Base-by-base conservation (phyloP, 345 rosid species). In the Mallotus nudiflorus region DNA sequence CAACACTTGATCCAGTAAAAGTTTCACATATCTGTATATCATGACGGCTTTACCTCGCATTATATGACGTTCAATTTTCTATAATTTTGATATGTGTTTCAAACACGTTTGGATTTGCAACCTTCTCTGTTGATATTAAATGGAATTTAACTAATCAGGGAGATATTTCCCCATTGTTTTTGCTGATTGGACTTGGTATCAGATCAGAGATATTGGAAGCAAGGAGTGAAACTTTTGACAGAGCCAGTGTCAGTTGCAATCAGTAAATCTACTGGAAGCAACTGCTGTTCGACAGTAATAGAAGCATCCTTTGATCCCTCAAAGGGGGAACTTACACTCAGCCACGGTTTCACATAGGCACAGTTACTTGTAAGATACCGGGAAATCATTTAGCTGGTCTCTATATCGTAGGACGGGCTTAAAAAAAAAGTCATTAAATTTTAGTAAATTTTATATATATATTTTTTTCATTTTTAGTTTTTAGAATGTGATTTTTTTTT, bases 151-250 rank as follows among this genome's bases (percentile, higher is more conserved):
- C 13, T 42, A 12, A 1, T 42, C 14, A 42, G 4, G 46, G 46
- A 12, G 4, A 42, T 42, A 42, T 9, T 42, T 42, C 14, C 13
- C 46, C 46, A 5, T 42, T 42, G 46, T 42, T 42, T 33, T 33
- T 33, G 3, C 37, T 33, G 4, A 33, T 33, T 42, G 46, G 11
- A 42, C 46, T n/a, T 35, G 77, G 29, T 15, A 67, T 65, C 84
- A 94, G 96, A 82, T 67, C 71, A 81, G 51, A 92, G 92, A 75
- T 82, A 75, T 35, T 84, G 92, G 96, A 95, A 92, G 80, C 97
- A 92, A 89, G 99, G 97, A 70, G 94, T 92, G 76, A 93, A 86
- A 80, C 96, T 91, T 73, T 81, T 93, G 51, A n/a, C 77, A 31
- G 66, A 81, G 71, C 96, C 97, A 18, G 82, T 84, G 37, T 75